Evolutionary conservation across 2,329 filamentous ascomycete species (phyloP), one percentile per base, ranked within the genome.

Genomic region (Celoporthe dispersa): DNA sequence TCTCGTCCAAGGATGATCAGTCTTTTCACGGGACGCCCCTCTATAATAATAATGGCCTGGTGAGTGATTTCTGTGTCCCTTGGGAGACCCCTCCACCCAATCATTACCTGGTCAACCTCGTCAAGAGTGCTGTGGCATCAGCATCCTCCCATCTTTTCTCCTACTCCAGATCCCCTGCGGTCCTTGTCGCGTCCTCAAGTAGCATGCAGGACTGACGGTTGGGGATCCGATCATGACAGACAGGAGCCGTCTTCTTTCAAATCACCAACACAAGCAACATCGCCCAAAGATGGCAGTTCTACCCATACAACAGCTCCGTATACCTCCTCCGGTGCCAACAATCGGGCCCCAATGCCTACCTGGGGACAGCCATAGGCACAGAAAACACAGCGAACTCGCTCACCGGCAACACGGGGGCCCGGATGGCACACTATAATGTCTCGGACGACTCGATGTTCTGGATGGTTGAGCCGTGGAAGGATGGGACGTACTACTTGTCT

Each of bases 371-470:
- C 0, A 28, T 16, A 6, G 64, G 48, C 22, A 6, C 33, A 8
- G 57, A 25, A 11, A 19, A 16, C 31, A 8, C 44, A n/a, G 9
- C 44, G 12, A 11, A 53, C n/a, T 7, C 9, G 5, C 28, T 63
- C n/a, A 62, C 64, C 5, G 68, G 68, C 7, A 55, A 70, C 35
- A 70, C 68, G 3, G 41, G 48, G 1, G 64, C 64, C 1, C 44
- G 41, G 2, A 3, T 69, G 35, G 68, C 64, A 0, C 48, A 63
- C 4, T 67, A 62, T 14, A 69, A 57, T 25, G 59, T 69, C 22
- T 62, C 68, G 0, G 68, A 69, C 25, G 33, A 67, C 35, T 69
- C 68, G 4, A 67, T 69, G 68, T 69, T 69, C 33, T 69, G 68
- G 67, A 22, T 41, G n/a, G 14, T 69, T 5, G 67, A 51, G 6